A percentile compares a stretch with the other conserved stretches of the same genome.
Evolutionary conservation across 1,284 basidiomycete genomes (phyloP).

Genomic region (Cryptococcus wingfieldii): DNA sequence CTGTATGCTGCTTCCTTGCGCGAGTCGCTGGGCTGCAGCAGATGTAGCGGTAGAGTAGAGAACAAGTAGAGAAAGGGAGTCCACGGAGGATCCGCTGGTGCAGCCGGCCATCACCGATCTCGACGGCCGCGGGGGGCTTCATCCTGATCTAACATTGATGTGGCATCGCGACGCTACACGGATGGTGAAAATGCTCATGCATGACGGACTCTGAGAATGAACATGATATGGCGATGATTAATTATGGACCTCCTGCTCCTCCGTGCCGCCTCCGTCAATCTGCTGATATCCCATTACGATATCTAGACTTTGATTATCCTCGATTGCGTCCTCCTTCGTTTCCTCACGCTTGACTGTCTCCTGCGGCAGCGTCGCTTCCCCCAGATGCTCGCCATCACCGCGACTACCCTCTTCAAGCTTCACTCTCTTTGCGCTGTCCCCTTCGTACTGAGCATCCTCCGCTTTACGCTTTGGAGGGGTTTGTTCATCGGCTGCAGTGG

Average conservation of each 20-base stretch:
- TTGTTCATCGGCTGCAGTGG: not conserved
- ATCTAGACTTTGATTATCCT: not conserved
- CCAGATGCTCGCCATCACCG: not conserved
- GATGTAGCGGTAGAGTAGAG: not conserved
- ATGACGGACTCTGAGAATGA: not conserved
- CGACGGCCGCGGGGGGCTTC: not conserved
- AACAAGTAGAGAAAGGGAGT: too few species aligned
- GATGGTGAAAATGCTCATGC: not conserved
- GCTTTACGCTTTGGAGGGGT: conserved; percentile 35
- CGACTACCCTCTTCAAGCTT: conserved; percentile 13
- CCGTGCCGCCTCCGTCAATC: too few species aligned
- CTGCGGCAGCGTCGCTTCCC: not conserved
- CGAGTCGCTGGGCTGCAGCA: too few species aligned
- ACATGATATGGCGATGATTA: too few species aligned
- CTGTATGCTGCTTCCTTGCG: not conserved
- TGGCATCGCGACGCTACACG: not conserved
- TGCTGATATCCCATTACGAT: too few species aligned
- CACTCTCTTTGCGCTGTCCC: conserved; percentile 12
- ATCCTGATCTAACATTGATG: not conserved
- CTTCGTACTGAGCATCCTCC: conserved; percentile 24
- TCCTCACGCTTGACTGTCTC: not conserved
- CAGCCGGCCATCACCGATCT: not conserved
- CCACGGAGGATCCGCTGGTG: not conserved
- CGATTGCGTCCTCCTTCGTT: not conserved
- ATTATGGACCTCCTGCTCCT: too few species aligned